Base-by-base conservation (phyloP, 1,139 yeast genomes). In the Suhomyces anneliseae region DNA sequence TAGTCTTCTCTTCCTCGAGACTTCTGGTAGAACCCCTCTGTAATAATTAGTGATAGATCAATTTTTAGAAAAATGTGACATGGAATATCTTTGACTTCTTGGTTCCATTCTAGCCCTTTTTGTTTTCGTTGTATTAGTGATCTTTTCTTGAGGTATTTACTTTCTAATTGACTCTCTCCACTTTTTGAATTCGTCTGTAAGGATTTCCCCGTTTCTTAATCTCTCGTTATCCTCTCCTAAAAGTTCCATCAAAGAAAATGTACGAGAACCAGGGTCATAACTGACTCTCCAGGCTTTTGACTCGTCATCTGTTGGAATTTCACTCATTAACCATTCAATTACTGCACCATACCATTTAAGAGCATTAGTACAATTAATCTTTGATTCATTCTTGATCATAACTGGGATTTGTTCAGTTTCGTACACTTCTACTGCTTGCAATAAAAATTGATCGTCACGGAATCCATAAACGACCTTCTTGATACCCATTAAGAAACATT, bases 271-370 rank as follows among this genome's bases (percentile, higher is more conserved):
- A 2, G 74, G 69, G 49, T 70, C 74, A 53, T 62, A 72, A 45
- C 64, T 60, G 37, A 72, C 58, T 43, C 65, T 59, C 63, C 65
- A 71, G 14, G 70, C 63, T 44, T 54, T 61, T 42, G 57, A 53
- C 37, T 68, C 72, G 47, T 79, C 83, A 29, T 54, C 57, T 11
- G 72, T 66, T 26, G 87, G 85, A 19, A 90, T 69, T 29, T 70
- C 72, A 26, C 73, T 74, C 42, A 70, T 68, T 15, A 90, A 62
- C 96, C 97, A 92, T 48, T 87, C 90, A 43, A 90, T 72, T 33
- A 85, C 79, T 0, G 95, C 92, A 6, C 92, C 93, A 63, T 89
- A 89, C 82, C 95, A 90, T 58, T 85, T 87, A 49, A 90, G 74
- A 4, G 95, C 85, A 51, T 83, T 87, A 62, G 85, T 78, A 55